phyloP scores from a whole-genome alignment of 2,329 filamentous ascomycete species.

The Ophiostoma quercus region DNA sequence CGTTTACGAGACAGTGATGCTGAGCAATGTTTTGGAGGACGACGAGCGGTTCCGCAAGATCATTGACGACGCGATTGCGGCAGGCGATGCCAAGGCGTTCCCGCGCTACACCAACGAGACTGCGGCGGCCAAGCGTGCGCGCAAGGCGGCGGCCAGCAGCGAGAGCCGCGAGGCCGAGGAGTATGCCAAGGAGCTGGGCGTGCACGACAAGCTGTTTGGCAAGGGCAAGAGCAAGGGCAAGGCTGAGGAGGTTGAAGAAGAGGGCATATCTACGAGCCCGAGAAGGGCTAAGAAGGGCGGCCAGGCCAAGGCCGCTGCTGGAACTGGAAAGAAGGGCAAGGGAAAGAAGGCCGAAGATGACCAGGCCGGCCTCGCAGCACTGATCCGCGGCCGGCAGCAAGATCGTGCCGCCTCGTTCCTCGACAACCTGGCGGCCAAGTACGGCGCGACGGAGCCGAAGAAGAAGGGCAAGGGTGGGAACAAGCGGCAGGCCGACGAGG shows the following conservation, averaged over 20 bases:
- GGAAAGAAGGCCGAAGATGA: constrained; percentile 33
- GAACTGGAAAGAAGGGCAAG: not conserved
- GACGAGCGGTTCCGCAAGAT: constrained; percentile 78
- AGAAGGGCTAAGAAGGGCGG: not conserved
- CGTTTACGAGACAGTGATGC: constrained; percentile 79
- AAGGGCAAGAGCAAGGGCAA: constrained; percentile 39
- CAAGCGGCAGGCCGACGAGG: constrained; percentile 39
- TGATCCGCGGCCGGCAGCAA: constrained; percentile 69
- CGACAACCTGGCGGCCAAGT: constrained; percentile 72
- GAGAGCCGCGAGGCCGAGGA: constrained; percentile 71
- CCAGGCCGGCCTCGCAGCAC: constrained; percentile 38
- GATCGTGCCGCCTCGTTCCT: constrained; percentile 59
- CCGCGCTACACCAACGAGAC: constrained; percentile 67
- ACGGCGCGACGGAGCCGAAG: constrained; percentile 45
- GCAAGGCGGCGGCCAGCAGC: constrained; percentile 52
- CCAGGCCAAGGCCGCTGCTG: not conserved
- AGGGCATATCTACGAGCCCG: not conserved
- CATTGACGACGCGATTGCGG: constrained; percentile 73
- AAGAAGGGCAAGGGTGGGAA: constrained; percentile 46
- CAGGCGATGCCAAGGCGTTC: constrained; percentile 61
- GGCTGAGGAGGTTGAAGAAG: constrained; percentile 31
- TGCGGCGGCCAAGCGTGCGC: constrained; percentile 55
- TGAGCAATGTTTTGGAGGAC: constrained; percentile 76
- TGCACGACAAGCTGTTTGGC: constrained; percentile 70
- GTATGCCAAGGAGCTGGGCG: constrained; percentile 60